Base-by-base conservation (phyloP, 2,329 filamentous ascomycete genomes). In the Neonectria neomacrospora region DNA sequence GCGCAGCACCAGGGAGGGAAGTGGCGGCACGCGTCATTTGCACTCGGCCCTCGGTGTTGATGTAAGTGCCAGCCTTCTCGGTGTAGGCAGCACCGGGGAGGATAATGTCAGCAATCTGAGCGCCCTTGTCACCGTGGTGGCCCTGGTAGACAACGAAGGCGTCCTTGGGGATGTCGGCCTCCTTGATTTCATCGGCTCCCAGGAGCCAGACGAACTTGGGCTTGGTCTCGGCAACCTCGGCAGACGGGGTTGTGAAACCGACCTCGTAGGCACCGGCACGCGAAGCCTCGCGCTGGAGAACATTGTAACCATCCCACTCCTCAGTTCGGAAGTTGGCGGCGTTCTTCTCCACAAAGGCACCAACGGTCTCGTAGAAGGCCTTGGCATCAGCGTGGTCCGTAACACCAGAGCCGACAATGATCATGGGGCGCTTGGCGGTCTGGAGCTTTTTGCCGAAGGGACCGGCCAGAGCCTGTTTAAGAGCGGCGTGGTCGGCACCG, bases 121-220 rank as follows among this genome's bases (percentile, higher is more conserved):
- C 96, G 68, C 95, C 96, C 56, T 88, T 88, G 82, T 99, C 96
- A 80, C 96, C 96, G 80, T 99, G 96, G 80, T 99, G 96, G 69
- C 96, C 96, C 81, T 99, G 96, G 85, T 99, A 99, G 74, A 99
- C 88, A 66, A 99, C 90, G 77, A 98, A 99, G 12, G 96, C 94
- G 70, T 96, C 92, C 85, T 96, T 97, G 74, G 96, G 96, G 61
- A 99, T 92, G 72, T 97, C 94, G 63, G 88, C 86, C 71, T 92
- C 88, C 68, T 86, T 86, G 76, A 98, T 86, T 82, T 99, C 96
- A 77, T 99, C 96, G 28, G 96, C 96, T 71, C 94, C 96, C 54
- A 99, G 89, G 54, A 99, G 90, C 94, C 95, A 99, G 76, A 99
- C 83, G 75, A 99, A 94, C 86, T 98, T 99, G 67, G 96, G 90